phyloP scores from a whole-genome alignment of 1,284 basidiomycete species.

The Trichosporon sp. region DNA sequence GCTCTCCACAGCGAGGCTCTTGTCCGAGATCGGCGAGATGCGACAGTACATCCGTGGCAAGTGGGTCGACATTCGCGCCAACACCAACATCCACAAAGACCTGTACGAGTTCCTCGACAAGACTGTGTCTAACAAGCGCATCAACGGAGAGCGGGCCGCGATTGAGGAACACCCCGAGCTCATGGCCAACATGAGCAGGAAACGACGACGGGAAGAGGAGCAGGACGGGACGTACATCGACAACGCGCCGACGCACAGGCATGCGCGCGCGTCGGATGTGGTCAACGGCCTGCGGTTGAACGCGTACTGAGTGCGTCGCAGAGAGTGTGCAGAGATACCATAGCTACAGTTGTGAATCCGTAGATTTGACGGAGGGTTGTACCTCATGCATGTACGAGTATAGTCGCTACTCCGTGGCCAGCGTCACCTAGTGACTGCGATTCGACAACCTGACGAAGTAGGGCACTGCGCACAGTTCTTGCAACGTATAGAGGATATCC shows the following conservation, averaged over 20 bases:
- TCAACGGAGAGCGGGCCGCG: conserved; percentile 34
- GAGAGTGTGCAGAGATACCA: background rate
- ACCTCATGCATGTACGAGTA: conserved; percentile 1
- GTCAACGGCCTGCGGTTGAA: conserved; percentile 23
- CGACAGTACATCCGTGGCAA: conserved; percentile 36
- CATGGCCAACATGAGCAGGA: conserved; percentile 10
- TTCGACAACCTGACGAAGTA: background rate
- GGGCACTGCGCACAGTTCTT: background rate
- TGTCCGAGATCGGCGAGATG: conserved; percentile 41
- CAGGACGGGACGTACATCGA: conserved; percentile 32
- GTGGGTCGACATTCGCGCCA: conserved; percentile 41
- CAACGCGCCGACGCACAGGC: background rate
- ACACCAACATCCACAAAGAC: conserved; percentile 30
- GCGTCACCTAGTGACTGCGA: background rate
- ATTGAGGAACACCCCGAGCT: conserved; percentile 34
- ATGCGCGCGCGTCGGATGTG: conserved; percentile 21
- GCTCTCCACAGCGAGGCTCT: conserved; percentile 37
- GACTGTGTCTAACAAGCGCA: conserved; percentile 32
- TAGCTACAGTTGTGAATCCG: background rate
- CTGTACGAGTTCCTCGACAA: conserved; percentile 34
- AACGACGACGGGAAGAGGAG: conserved; percentile 33
- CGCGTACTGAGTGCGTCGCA: background rate
- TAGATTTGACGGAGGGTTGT: background rate
- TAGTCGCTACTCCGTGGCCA: background rate
- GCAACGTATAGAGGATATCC: background rate